Conservation (phyloP, 2,329 filamentous ascomycete species). For the Bipolaris bicolor region DNA sequence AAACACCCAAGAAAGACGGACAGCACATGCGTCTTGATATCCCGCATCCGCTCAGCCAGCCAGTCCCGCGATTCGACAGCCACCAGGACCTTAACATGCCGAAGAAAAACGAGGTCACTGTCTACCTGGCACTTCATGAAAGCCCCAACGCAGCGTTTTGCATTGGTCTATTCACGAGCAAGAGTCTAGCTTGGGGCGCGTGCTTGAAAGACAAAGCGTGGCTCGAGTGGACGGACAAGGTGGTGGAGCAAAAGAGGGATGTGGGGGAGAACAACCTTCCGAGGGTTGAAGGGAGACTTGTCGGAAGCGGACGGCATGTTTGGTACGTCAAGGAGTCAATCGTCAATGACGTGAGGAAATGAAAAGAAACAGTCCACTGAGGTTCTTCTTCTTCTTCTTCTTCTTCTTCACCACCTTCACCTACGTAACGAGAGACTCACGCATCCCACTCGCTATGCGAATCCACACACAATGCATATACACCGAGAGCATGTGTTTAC, state of each 20-base stretch:
- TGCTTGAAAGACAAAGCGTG: conserved; percentile 33
- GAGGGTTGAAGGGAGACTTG: conserved; percentile 20
- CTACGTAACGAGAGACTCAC: not conserved
- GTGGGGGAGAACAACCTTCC: conserved; percentile 21
- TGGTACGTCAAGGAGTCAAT: conserved; percentile 22
- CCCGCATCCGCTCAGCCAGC: conserved; percentile 26
- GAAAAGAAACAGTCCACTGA: not conserved
- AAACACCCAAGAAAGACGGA: conserved; percentile 10
- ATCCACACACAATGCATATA: no score
- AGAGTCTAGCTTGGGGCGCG: conserved; percentile 31
- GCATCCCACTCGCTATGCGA: no score
- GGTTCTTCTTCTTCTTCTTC: no score
- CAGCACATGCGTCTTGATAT: conserved; percentile 27
- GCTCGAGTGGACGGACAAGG: conserved; percentile 15
- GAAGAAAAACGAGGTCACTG: not conserved
- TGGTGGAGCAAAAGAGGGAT: conserved; percentile 23
- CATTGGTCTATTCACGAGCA: conserved; percentile 25
- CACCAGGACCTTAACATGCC: conserved; percentile 7
- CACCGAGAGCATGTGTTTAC: no score
- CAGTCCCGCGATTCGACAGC: conserved; percentile 4
- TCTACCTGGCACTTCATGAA: conserved; percentile 28
- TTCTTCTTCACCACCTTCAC: not conserved
- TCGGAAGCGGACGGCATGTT: conserved; percentile 21
- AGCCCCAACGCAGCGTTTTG: conserved; percentile 23
- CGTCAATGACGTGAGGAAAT: conserved; percentile 4